Evolutionary conservation across 371 early-diverging fungal genomes (phyloP), one percentile per base, ranked within the genome.

Genomic region (Aphelidium insulamus): DNA sequence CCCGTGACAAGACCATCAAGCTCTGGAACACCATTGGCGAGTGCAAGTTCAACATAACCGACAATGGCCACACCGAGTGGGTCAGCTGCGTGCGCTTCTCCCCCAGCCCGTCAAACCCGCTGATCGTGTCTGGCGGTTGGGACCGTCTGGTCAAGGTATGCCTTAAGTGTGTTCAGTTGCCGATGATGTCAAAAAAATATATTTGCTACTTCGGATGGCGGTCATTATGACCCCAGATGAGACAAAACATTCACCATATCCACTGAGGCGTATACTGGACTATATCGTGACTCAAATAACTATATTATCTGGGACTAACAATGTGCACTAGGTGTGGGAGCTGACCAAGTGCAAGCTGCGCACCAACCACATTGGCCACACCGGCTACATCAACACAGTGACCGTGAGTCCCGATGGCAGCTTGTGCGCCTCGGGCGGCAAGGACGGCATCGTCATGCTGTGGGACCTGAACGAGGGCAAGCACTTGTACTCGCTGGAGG

Each of bases 381-480:
- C 72, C 52, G 90, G 87, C 40, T 87, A 90, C 67, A 77, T 97
- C 63, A 82, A 80, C 81, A 80, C 88, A 49, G 77, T 91, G 54
- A 87, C 90, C 49, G 77, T 97, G 62, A 92, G 94, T 23, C 98
- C 98, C 51, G 98, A 97, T 69, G 98, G 98, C 60, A 92, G 95
- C 40, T 81, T 95, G 48, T 97, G 94, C 76, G 98, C 95, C 50
- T 87, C 95, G 50, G 94, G 92, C 54, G 95, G 98, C 64, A 90
- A 90, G 72, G 98, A 97, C 63, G 91, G 92, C 51, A 68, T 82
- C 62, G 79, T 83, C 54, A 90, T 91, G 86, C 79, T 97, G 39
- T 95, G 95, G 98, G 98, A 97, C 56, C 70, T 97, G 46, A 94
- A 94, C 72, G 95, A 94, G 49, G 81, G 81, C 70, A 91, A 92